Evolutionary conservation across 805 yeast species (phyloP).

Genomic region (Candida railenensis): DNA sequence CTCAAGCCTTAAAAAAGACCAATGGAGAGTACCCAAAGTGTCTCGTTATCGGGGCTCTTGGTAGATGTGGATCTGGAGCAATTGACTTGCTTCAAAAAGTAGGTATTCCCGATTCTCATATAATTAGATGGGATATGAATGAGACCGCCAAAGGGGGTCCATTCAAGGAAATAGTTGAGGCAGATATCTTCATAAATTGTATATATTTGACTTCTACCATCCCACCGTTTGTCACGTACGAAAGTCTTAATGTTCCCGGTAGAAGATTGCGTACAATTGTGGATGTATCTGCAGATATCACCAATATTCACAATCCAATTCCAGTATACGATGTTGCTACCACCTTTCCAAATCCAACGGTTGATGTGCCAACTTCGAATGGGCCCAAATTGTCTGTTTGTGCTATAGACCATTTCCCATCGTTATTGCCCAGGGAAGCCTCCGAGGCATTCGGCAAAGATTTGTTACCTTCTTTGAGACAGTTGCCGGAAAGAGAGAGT

Average conservation of each 20-base stretch:
- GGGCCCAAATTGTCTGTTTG: slow-evolving; percentile 90
- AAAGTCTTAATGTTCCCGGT: slow-evolving; percentile 57
- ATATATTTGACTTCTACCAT: slow-evolving; percentile 92
- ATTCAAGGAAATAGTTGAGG: slow-evolving; percentile 81
- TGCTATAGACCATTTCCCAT: slow-evolving; percentile 96
- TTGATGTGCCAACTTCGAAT: slow-evolving; percentile 66
- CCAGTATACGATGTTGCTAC: slow-evolving; percentile 92
- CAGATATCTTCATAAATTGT: slow-evolving; percentile 93
- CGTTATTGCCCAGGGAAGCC: slow-evolving; percentile 93
- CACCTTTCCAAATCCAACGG: slow-evolving; percentile 88
- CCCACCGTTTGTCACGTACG: slow-evolving; percentile 80
- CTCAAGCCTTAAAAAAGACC: slow-evolving; percentile 52
- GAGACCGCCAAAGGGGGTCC: slow-evolving; percentile 98
- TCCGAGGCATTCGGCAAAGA: slow-evolving; percentile 88
- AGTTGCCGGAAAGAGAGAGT: slow-evolving; percentile 75
- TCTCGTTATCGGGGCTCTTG: slow-evolving; percentile 92
- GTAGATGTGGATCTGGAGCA: slow-evolving; percentile 99
- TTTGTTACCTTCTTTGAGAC: slow-evolving; percentile 82
- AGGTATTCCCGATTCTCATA: slow-evolving; percentile 84
- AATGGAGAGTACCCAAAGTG: slow-evolving; percentile 73
- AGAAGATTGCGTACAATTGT: slow-evolving; percentile 90
- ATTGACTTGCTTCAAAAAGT: slow-evolving; percentile 74
- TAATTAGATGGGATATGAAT: slow-evolving; percentile 92
- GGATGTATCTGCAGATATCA: slow-evolving; percentile 97
- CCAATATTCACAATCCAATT: slow-evolving; percentile 96